Conservation (phyloP, 192 early-diverging fungal species). For the Funneliformis mosseae region DNA sequence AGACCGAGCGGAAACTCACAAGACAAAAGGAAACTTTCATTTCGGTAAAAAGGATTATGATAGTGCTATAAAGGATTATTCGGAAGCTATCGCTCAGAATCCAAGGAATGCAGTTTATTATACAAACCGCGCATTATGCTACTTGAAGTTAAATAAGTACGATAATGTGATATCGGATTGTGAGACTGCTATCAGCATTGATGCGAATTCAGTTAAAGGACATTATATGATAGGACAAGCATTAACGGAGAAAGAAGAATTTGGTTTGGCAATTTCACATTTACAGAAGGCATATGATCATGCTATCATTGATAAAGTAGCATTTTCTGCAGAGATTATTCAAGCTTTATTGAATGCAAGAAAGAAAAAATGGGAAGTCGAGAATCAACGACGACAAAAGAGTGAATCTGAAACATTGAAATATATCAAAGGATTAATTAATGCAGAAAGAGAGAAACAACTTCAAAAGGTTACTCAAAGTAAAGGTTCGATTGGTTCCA, state of each 20-base stretch:
- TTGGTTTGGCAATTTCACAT: conserved; percentile 39
- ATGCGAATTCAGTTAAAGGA: conserved; percentile 68
- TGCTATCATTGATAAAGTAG: conserved; percentile 56
- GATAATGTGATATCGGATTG: conserved; percentile 65
- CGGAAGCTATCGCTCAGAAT: conserved; percentile 74
- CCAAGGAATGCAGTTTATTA: conserved; percentile 68
- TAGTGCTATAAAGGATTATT: conserved; percentile 72
- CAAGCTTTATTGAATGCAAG: conserved; percentile 61
- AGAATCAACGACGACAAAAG: conserved; percentile 56
- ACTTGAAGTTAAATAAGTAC: conserved; percentile 64
- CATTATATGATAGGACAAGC: conserved; percentile 67
- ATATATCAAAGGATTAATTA: conserved; percentile 65
- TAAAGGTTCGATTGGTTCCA: not conserved
- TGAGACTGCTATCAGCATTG: conserved; percentile 65
- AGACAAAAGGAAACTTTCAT: conserved; percentile 60
- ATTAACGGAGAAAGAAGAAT: conserved; percentile 43
- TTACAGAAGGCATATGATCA: conserved; percentile 56
- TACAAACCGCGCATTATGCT: conserved; percentile 82
- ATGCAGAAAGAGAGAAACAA: conserved; percentile 56
- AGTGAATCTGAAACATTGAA: conserved; percentile 59
- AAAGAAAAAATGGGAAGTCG: conserved; percentile 70
- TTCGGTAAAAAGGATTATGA: conserved; percentile 62
- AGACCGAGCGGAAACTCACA: conserved; percentile 51
- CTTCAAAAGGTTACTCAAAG: conserved; percentile 35
- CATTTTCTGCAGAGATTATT: conserved; percentile 67